Percentiles rank a stretch among this genome's conserved stretches.
These are phyloP conservation scores for Ogataea pini DNA, from an alignment of 805 yeast genomes.

Conservation along the genomic window DNA sequence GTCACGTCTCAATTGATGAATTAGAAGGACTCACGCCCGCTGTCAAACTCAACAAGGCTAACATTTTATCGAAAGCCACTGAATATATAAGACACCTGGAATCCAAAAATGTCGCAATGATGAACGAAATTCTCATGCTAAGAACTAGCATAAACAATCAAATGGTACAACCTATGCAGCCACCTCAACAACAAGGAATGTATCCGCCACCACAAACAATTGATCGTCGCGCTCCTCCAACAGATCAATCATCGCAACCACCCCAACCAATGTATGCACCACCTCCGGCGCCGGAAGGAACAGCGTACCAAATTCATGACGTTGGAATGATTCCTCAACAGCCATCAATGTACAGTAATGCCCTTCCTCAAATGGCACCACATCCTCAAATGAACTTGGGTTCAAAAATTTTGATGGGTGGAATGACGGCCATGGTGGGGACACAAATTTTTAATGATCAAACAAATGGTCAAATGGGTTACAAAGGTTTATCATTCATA, in stretches of 20 bases:
- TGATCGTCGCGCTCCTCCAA: background rate
- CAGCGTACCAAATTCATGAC: constrained; percentile 1
- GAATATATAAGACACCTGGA: constrained; percentile 79
- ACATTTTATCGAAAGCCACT: constrained; percentile 72
- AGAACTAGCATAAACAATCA: constrained; percentile 24
- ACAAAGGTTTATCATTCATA: constrained; percentile 29
- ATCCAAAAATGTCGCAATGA: constrained; percentile 51
- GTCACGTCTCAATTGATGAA: constrained; percentile 40
- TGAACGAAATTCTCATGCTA: constrained; percentile 54
- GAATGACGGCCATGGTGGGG: constrained; percentile 38
- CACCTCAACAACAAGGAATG: constrained; percentile 6
- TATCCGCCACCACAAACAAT: background rate
- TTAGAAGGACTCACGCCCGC: constrained; percentile 79
- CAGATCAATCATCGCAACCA: constrained; percentile 13
- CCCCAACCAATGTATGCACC: constrained; percentile 3
- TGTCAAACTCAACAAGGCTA: constrained; percentile 73
- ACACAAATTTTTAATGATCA: constrained; percentile 29
- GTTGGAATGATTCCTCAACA: constrained; percentile 3
- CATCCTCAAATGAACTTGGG: constrained; percentile 23
- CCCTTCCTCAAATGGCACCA: background rate
- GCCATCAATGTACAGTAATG: constrained; percentile 2
- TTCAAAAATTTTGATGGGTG: constrained; percentile 35
- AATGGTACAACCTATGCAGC: constrained; percentile 14
- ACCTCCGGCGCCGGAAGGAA: constrained; percentile 11
- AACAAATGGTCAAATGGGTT: constrained; percentile 13